phyloP scores from a whole-genome alignment of 768 basidiomycete genomes.

The Rhodotorula kratochvilovae region DNA sequence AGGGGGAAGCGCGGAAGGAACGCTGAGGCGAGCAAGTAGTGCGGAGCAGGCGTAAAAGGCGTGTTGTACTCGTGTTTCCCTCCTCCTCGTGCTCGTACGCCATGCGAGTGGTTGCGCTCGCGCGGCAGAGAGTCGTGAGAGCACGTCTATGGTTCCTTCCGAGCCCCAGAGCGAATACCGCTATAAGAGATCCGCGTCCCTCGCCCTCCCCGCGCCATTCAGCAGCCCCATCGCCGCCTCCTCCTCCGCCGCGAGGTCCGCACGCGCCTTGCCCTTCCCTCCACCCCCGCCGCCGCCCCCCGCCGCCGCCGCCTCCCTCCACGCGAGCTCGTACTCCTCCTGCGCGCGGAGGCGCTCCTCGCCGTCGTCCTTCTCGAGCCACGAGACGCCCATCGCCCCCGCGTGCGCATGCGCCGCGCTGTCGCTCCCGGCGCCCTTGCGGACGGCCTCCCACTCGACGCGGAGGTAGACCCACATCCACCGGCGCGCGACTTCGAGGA shows the following conservation, averaged over 20 bases:
- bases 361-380: conserved; percentile 24
- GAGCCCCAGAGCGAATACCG: no score
- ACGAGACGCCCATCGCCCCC: background rate
- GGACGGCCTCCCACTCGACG: conserved; percentile 92
- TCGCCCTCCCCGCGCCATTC: no score
- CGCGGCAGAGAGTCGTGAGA: no score
- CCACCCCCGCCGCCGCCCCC: background rate
- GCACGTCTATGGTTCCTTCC: no score
- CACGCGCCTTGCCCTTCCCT: background rate
- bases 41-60: background rate
- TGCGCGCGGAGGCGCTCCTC: conserved; percentile 19
- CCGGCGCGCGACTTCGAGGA: conserved; percentile 77
- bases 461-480: conserved; percentile 99
- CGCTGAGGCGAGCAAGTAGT: background rate
- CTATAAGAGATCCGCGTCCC: no score
- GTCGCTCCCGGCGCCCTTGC: conserved; percentile 49
- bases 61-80: background rate
- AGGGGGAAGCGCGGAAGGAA: background rate
- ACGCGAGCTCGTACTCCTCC: conserved; percentile 30
- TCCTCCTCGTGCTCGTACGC: no score
- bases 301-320: background rate
- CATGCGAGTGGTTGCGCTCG: no score
- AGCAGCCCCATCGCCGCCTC: background rate
- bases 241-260: background rate
- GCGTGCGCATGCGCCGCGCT: background rate